Evolutionary conservation across 768 basidiomycete species (phyloP), one percentile per base, ranked within the genome.

Genomic region (Mycena crocata): DNA sequence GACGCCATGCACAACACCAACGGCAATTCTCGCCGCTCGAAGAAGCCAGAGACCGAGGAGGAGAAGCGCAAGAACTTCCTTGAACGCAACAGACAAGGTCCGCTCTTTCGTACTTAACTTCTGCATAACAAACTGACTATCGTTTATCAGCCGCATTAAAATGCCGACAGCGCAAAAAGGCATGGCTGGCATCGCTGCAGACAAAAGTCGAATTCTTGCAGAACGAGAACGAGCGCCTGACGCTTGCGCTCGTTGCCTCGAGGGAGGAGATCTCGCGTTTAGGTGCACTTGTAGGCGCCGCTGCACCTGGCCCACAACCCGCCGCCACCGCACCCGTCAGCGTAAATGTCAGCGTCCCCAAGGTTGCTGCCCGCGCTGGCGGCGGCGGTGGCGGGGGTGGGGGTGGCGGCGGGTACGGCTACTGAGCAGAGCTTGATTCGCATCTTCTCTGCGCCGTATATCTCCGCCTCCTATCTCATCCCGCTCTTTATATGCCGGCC

Each of bases 121-220:
- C 57, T 34, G 15, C 37, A 32, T 51, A 14, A 58, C 23, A 26
- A 28, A 1, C 19, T 13, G 17, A 35, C 9, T 21, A 7, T 5
- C 17, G 1, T 32, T 15, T 14, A 10, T 13, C 72, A 98, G 97
- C 98, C 67, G 98, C 98, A 8, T 89, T 99, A 71, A 99, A 99
- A 82, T 99, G 98, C 80, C 95, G 98, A 37, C 98, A 99, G 76
- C 93, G 98, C 64, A 99, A 99, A 81, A 99, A 99, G 79, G 95
- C 95, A 6, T 99, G 98, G 98, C 87, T 99, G 17, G 86, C 90
- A 31, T 91, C 93, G 68, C 85, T 99, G 21, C 98, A 99, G 78
- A 89, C 91, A 42, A 96, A 96, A 74, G 95, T 97, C 79, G 98
- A 99, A 76, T 93, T 84, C 71, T 87, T 99, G 42, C 83, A 86